Conservation (phyloP, 305 asterid genomes). For the Solanum hybrid region DNA sequence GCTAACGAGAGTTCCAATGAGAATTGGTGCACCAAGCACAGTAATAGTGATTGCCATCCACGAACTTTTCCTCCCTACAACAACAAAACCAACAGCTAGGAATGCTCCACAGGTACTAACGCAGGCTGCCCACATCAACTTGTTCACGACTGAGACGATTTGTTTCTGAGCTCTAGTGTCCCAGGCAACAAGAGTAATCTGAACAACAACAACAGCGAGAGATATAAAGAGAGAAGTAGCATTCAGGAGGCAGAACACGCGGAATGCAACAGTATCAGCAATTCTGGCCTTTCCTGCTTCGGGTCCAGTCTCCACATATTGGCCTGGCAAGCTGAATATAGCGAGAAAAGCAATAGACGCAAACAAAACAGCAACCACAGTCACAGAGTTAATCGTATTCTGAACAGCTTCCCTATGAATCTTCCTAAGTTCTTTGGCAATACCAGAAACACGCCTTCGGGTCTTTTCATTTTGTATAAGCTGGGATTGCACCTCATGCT, state of each 20-base stretch:
- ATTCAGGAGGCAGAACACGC: conserved; percentile 73
- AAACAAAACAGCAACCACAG: conserved; percentile 84
- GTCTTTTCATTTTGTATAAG: conserved; percentile 88
- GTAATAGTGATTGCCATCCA: conserved; percentile 94
- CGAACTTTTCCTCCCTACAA: conserved; percentile 60
- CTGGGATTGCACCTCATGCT: conserved; percentile 90
- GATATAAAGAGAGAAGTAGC: conserved; percentile 89
- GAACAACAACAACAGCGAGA: conserved; percentile 84
- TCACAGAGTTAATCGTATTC: conserved; percentile 83
- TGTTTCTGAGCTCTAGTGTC: conserved; percentile 82
- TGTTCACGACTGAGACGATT: conserved; percentile 82
- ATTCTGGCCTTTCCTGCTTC: conserved; percentile 58
- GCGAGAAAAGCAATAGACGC: conserved; percentile 98
- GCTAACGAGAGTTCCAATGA: conserved; percentile 63
- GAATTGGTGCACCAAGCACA: conserved; percentile 71
- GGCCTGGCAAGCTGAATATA: conserved; percentile 87
- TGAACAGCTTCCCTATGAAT: conserved; percentile 93
- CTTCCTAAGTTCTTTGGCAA: conserved; percentile 88
- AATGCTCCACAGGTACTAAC: conserved; percentile 92
- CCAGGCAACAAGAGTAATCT: conserved; percentile 91
- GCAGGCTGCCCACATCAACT: conserved; percentile 98
- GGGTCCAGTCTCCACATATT: conserved; percentile 32
- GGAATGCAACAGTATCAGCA: conserved; percentile 46
- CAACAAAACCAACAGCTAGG: conserved; percentile 69
- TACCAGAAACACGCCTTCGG: conserved; percentile 83